Evolutionary conservation across 2,329 filamentous ascomycete genomes (phyloP).

Genomic region (Zymoseptoria pseudotritici): DNA sequence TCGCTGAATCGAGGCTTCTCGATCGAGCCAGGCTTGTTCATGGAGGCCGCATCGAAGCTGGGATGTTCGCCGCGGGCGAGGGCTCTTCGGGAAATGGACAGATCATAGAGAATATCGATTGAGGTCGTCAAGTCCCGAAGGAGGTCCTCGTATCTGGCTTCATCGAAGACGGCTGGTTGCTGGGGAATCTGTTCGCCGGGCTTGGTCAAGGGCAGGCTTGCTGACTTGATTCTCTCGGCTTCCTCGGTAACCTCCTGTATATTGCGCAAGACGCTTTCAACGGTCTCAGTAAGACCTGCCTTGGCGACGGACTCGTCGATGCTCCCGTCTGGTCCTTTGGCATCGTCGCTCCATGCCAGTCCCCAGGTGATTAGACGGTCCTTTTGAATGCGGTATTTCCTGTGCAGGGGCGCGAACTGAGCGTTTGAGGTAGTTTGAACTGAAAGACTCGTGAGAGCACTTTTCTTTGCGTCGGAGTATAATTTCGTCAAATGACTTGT

Average conservation of each 20-base stretch:
- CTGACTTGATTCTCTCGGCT: slow-evolving; percentile 60
- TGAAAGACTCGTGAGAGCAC: slow-evolving; percentile 52
- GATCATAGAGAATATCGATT: slow-evolving; percentile 71
- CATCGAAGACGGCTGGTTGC: slow-evolving; percentile 51
- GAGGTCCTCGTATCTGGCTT: slow-evolving; percentile 65
- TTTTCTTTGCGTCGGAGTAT: slow-evolving; percentile 75
- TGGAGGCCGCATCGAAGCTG: slow-evolving; percentile 16
- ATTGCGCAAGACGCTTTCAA: slow-evolving; percentile 69
- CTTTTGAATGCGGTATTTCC: slow-evolving; percentile 72
- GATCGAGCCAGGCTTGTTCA: neutral
- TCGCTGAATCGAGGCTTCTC: slow-evolving; percentile 1
- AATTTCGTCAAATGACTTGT: slow-evolving; percentile 53
- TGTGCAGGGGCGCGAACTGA: slow-evolving; percentile 63
- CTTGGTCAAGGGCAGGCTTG: slow-evolving; percentile 18
- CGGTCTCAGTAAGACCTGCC: slow-evolving; percentile 66
- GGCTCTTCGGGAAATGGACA: slow-evolving; percentile 59
- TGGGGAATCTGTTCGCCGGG: slow-evolving; percentile 28
- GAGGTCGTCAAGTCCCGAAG: slow-evolving; percentile 67
- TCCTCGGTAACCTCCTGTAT: slow-evolving; percentile 75
- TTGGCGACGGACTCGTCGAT: slow-evolving; percentile 64
- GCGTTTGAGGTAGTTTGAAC: slow-evolving; percentile 51
- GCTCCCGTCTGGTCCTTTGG: slow-evolving; percentile 54
- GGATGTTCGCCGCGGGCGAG: slow-evolving; percentile 31
- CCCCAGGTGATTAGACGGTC: slow-evolving; percentile 74
- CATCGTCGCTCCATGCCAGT: slow-evolving; percentile 70